Evolutionary conservation across 1,284 basidiomycete species (phyloP).

Genomic region (Irpex rosettiformis): DNA sequence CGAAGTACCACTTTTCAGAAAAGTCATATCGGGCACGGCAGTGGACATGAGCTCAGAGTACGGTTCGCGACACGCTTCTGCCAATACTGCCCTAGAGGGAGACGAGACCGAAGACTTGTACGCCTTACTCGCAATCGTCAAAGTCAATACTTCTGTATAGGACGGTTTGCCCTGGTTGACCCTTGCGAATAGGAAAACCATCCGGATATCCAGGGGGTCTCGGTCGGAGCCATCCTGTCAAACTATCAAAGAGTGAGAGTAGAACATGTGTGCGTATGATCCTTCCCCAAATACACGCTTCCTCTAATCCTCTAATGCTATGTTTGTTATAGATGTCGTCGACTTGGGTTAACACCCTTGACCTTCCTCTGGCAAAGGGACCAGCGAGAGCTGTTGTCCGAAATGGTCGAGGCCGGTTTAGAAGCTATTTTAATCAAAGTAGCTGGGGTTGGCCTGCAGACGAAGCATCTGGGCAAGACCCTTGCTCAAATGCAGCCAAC

Average conservation of each 20-base stretch:
- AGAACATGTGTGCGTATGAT: slow-evolving; percentile 99
- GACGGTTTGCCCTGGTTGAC: background rate
- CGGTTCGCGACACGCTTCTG: slow-evolving; percentile 54
- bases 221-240: slow-evolving; percentile 95
- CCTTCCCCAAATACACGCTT: no score
- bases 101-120: slow-evolving; percentile 98
- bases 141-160: slow-evolving; percentile 46
- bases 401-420: slow-evolving; percentile 84
- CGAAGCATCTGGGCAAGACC: slow-evolving; percentile 77
- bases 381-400: slow-evolving; percentile 78
- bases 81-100: slow-evolving; percentile 53
- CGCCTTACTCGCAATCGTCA: slow-evolving; percentile 72
- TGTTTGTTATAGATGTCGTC: slow-evolving; percentile 61
- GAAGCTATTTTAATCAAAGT: slow-evolving; percentile 93
- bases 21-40: slow-evolving; percentile 78
- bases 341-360: slow-evolving; percentile 80
- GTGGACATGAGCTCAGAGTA: slow-evolving; percentile 86
- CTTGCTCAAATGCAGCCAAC: slow-evolving; percentile 75
- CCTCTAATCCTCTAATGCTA: no score
- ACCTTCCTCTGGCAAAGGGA: slow-evolving; percentile 94
- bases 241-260: slow-evolving; percentile 97
- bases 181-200: slow-evolving; percentile 54
- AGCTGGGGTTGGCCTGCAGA: slow-evolving; percentile 87
- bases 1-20: slow-evolving; percentile 82
- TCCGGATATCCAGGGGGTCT: slow-evolving; percentile 85